Evolutionary conservation across 202 grass and related monocot species (phyloP).

Genomic region (Setaria italica): DNA sequence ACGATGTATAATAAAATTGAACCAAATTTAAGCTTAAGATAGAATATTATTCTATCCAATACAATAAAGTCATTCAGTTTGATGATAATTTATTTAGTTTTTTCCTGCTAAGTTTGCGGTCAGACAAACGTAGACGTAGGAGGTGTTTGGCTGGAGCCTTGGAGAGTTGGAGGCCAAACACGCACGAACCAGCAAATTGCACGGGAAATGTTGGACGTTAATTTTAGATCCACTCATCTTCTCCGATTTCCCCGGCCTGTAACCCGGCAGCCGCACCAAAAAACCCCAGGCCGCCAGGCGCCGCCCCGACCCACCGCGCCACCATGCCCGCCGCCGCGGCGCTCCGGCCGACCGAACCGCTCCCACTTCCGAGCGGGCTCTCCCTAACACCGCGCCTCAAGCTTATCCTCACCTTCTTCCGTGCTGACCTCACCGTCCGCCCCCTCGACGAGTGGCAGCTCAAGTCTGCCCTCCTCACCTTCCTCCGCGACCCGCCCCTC

Average conservation of each 20-base stretch:
- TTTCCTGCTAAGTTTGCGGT: too few species aligned
- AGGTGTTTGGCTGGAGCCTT: too few species aligned
- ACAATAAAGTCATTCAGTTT: too few species aligned
- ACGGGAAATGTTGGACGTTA: not conserved
- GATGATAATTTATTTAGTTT: too few species aligned
- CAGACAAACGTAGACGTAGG: too few species aligned
- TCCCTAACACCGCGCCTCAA: conserved; percentile 75
- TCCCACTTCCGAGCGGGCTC: conserved; percentile 61
- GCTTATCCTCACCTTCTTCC: conserved; percentile 86
- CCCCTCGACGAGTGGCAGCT: conserved; percentile 95
- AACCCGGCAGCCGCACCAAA: not conserved
- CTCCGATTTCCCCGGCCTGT: not conserved
- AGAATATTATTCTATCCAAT: too few species aligned
- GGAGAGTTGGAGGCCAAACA: too few species aligned
- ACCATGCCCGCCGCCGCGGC: conserved; percentile 50
- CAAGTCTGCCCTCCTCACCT: conserved; percentile 70
- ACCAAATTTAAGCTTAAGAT: too few species aligned
- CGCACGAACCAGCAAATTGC: too few species aligned
- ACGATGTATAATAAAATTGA: too few species aligned
- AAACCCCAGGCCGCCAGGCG: not conserved
- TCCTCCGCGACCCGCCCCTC: conserved; percentile 66
- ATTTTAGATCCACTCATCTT: conserved; percentile 6
- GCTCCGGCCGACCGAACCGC: conserved; percentile 56
- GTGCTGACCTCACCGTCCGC: conserved; percentile 65
- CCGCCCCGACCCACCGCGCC: conserved; percentile 35